phyloP scores from a whole-genome alignment of 139 green algal genomes.

The Dunaliella sp. region DNA sequence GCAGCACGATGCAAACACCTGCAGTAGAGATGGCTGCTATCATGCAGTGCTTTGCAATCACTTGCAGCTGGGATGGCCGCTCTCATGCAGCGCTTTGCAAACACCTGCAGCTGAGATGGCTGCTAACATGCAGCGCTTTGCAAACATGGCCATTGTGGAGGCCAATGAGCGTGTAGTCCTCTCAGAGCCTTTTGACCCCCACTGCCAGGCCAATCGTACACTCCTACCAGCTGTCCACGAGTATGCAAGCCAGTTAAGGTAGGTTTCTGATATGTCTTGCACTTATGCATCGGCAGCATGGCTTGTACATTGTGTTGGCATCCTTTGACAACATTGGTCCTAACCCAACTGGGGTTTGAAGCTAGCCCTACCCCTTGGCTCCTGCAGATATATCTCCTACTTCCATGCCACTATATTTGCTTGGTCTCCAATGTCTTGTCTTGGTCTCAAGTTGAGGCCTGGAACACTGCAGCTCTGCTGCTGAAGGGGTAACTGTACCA shows the following conservation, averaged over 20 bases:
- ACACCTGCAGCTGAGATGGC: conserved; percentile 1
- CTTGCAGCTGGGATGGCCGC: background rate
- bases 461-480: no score
- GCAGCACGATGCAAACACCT: background rate
- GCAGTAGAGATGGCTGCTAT: background rate
- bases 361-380: no score
- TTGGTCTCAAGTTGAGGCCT: no score
- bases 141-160: conserved; percentile 29
- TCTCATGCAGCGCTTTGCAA: background rate
- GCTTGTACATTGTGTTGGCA: no score
- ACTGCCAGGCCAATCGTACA: conserved; percentile 23
- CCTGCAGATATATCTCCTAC: no score
- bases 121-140: conserved; percentile 1
- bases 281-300: no score
- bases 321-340: no score
- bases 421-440: no score
- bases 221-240: conserved; percentile 5
- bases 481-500: no score
- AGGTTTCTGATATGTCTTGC: no score
- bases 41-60: background rate
- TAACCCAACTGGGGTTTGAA: no score
- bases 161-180: conserved; percentile 46
- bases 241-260: conserved; percentile 24
- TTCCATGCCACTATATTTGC: no score
- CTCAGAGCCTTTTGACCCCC: conserved; percentile 22